phyloP scores from a whole-genome alignment of 345 rosid species.

The thale cress (Arabidopsis thaliana) region DNA sequence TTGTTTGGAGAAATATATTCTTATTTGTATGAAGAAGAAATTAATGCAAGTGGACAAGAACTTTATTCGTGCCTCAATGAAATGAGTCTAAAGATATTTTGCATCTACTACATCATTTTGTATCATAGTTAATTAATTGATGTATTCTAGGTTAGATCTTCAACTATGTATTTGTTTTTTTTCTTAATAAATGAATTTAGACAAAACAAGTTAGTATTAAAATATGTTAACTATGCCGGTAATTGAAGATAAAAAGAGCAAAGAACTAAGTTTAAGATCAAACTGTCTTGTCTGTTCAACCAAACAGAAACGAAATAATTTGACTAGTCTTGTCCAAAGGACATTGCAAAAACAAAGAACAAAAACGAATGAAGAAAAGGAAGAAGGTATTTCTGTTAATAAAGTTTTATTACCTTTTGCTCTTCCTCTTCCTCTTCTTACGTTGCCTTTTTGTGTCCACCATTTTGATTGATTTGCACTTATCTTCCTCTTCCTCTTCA shows the following conservation, averaged over 20 bases:
- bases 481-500: not conserved
- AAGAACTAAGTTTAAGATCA: not conserved
- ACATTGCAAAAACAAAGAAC: not conserved
- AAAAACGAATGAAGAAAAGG: not conserved
- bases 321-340: not conserved
- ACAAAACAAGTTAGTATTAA: not conserved
- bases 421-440: not conserved
- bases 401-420: not conserved
- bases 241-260: not conserved
- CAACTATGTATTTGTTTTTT: not conserved
- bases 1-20: too few species aligned
- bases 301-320: not conserved
- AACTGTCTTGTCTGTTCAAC: not conserved
- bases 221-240: not conserved
- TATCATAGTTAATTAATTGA: not conserved
- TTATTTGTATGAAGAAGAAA: not conserved
- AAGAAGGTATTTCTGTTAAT: not conserved
- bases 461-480: not conserved
- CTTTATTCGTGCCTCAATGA: not conserved
- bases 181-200: not conserved
- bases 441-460: not conserved
- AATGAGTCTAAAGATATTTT: not conserved
- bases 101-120: not conserved
- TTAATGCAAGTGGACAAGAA: not conserved
- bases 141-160: not conserved